Base-by-base conservation (phyloP, 129 eudicot genomes). In the Saposhnikovia divaricata region DNA sequence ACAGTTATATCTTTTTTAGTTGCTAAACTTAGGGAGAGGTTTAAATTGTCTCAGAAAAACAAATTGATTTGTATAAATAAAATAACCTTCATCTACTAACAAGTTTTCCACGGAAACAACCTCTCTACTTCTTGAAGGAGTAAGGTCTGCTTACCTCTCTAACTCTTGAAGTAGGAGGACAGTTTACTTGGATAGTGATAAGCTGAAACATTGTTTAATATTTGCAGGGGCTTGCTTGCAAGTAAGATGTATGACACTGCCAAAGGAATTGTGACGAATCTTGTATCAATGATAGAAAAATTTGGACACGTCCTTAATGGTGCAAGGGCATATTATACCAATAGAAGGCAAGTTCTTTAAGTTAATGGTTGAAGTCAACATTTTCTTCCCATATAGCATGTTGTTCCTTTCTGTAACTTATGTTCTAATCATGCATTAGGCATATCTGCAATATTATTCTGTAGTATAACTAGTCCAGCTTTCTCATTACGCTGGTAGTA, bases 211-310 rank as follows among this genome's bases (percentile, higher is more conserved):
- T 4, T 21, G 16, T 19, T 42, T 25, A 12, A 3, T 77, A 45
- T 16, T 31, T 86, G 80, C 89, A 95, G 99, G 87, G 99, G 99
- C 70, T 87, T 95, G 84, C 70, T 95, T 70, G 89, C 90, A 63
- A 90, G 99, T 82, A 92, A 95, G 82, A 92, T 95, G 96, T 88
- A 89, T 37, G 90, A 92, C 75, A 95, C 97, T 31, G 97, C 99
- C 39, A 92, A 92, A 83, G 96, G 97, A 82, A 92, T 95, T 51
- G 94, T 90, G 27, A 68, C 81, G 31, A 95, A 95, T 88, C 91
- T 95, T 73, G 82, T 95, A 73, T 87, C 84, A 39, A 82, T 95
- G 25, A 81, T 95, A 11, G 87, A 90, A 74, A 81, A 90, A 78
- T 92, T 78, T 48, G 99, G 99, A 28, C 80, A 89, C 69, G 97